phyloP scores from a whole-genome alignment of 768 basidiomycete species.

The Suillus subluteus region DNA sequence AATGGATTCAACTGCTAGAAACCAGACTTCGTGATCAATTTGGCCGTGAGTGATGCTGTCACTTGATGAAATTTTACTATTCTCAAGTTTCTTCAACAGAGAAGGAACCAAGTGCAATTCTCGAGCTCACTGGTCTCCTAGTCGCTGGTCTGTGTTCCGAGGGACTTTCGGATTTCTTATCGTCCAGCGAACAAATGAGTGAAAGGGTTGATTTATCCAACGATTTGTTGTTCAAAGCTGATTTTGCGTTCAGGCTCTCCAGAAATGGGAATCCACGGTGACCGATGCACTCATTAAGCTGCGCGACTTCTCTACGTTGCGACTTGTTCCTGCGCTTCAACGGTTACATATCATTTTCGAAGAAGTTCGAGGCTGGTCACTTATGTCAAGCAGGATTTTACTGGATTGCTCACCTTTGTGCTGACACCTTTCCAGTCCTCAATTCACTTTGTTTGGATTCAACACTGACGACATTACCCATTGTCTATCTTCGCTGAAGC shows the following conservation, averaged over 20 bases:
- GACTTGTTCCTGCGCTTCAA: constrained; percentile 74
- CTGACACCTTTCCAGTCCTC: constrained; percentile 48
- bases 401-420: constrained; percentile 14
- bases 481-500: constrained; percentile 56
- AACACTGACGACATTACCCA: constrained; percentile 48
- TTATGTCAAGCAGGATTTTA: constrained; percentile 52
- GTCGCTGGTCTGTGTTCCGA: constrained; percentile 75
- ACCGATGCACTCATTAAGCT: constrained; percentile 70
- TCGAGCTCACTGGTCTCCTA: constrained; percentile 73
- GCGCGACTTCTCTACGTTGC: constrained; percentile 73
- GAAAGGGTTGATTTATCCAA: constrained; percentile 60
- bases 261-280: constrained; percentile 82
- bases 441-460: constrained; percentile 60
- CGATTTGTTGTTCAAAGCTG: constrained; percentile 20
- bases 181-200: constrained; percentile 78
- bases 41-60: constrained; percentile 52
- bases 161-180: constrained; percentile 71
- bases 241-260: constrained; percentile 58
- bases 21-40: constrained; percentile 66
- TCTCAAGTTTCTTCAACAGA: constrained; percentile 42
- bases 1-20: constrained; percentile 72
- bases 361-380: constrained; percentile 80
- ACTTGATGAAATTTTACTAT: neutral
- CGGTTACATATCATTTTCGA: constrained; percentile 75
- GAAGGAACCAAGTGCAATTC: constrained; percentile 60